phyloP scores from a whole-genome alignment of 176 grass and related monocot genomes.

The Tillandsia leiboldiana region DNA sequence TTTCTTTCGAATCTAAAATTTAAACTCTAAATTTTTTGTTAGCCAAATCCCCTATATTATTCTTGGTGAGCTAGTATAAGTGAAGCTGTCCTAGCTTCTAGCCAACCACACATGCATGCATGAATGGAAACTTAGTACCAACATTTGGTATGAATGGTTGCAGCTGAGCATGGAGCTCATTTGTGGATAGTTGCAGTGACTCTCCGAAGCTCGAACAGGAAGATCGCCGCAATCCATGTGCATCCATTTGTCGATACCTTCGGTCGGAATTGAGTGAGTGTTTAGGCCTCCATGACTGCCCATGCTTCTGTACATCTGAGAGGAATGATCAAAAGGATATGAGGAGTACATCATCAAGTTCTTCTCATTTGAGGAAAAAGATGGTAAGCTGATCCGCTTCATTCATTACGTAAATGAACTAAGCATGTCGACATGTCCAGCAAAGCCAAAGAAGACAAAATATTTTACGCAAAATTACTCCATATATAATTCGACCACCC shows the following conservation, averaged over 20 bases:
- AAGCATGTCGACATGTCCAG: too few relatives aligned
- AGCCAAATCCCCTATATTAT: too few relatives aligned
- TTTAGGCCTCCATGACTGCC: constrained; percentile 12
- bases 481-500: too few relatives aligned
- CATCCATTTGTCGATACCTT: constrained; percentile 6
- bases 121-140: background rate
- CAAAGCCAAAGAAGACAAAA: too few relatives aligned
- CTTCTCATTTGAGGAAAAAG: background rate
- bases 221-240: background rate
- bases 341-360: background rate
- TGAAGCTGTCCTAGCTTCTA: too few relatives aligned
- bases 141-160: constrained; percentile 25
- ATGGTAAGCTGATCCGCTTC: background rate
- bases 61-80: too few relatives aligned
- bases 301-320: constrained; percentile 63
- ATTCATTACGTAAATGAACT: background rate
- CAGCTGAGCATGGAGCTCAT: constrained; percentile 1
- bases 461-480: too few relatives aligned
- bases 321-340: background rate
- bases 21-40: too few relatives aligned
- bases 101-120: too few relatives aligned
- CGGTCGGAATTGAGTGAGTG: constrained; percentile 25
- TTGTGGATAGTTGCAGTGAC: constrained; percentile 10
- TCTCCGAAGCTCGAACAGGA: constrained; percentile 9
- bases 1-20: too few relatives aligned